Conservation (phyloP, 2,329 filamentous ascomycete species). For the Neoarthrinium moseri region DNA sequence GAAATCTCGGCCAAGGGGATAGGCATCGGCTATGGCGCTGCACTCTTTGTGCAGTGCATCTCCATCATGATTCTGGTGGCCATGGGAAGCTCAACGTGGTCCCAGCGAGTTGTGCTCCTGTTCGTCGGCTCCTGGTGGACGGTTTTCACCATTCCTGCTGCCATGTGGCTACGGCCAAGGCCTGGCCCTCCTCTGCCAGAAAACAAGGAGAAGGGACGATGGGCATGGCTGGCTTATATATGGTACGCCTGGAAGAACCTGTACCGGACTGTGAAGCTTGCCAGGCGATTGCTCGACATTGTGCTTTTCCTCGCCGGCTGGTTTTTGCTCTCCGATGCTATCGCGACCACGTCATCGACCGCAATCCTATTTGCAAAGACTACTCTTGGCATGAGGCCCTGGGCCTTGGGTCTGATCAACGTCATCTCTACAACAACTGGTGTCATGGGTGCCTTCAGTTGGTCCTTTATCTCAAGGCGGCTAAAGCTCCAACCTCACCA, state of each 20-base stretch:
- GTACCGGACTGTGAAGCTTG: constrained; percentile 74
- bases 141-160: constrained; percentile 83
- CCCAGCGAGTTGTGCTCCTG: constrained; percentile 82
- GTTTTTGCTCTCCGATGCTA: constrained; percentile 92
- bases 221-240: constrained; percentile 69
- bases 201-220: constrained; percentile 34
- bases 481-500: constrained; percentile 75
- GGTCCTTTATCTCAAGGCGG: constrained; percentile 73
- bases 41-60: constrained; percentile 78
- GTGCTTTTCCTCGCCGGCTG: constrained; percentile 81
- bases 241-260: constrained; percentile 83
- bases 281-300: constrained; percentile 70
- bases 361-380: constrained; percentile 97
- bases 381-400: constrained; percentile 82
- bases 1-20: constrained; percentile 90
- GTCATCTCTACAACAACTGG: constrained; percentile 85
- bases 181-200: constrained; percentile 77
- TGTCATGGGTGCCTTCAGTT: constrained; percentile 84
- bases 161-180: constrained; percentile 81
- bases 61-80: constrained; percentile 74
- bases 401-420: constrained; percentile 87
- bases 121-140: constrained; percentile 92
- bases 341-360: constrained; percentile 91
- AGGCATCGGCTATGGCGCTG: constrained; percentile 88
- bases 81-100: constrained; percentile 77